Base-by-base conservation (phyloP, 163 green algal genomes). In the Scenedesmus sp. region DNA sequence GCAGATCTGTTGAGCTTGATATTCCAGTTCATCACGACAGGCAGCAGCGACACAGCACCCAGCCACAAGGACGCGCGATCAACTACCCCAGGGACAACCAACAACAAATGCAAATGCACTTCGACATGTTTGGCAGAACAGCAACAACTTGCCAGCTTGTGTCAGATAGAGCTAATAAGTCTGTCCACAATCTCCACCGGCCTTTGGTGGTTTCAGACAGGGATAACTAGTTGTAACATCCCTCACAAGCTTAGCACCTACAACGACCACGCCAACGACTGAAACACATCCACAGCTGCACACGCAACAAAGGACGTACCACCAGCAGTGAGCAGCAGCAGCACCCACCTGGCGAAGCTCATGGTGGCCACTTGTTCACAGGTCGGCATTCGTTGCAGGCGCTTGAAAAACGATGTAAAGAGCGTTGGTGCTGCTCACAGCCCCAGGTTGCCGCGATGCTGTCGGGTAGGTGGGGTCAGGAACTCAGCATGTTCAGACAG, bases 141-240 rank as follows among this genome's bases (percentile, higher is more conserved):
- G 7, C 35, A 76, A 22, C 33, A 87, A 42, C 78, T 56, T 78
- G 72, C 72, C 35, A 44, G 26, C 70, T 59, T 90, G 94, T 93
- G 93, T 98, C 96, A 97, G 96, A 86, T 98, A 97, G 96, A 98
- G 95, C 96, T 97, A 97, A 97, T 97, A 79, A 42, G 93, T 85
- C 46, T 94, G 53, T 90, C 81, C 94, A 93, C 93, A 95, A 89
- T 94, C n/a, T 37, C 37, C 79, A 90, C 87, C 94, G 94, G 94
- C 94, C 95, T 95, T 94, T 95, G 94, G 85, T 86, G 82, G 86
- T 85, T 61, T 98, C 91, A 94, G 96, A 96, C 96, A 98, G 96
- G 96, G 96, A 98, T 98, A 98, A 98, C 95, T 95, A 86, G 43
- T 87, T 89, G 87, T 89, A 22, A 83, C 87, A 91, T 91, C 87